Percentiles rank a stretch among this genome's conserved stretches.
phyloP scores from a whole-genome alignment of 2,329 filamentous ascomycete genomes.

The Magnaporthiopsis incrustans region DNA sequence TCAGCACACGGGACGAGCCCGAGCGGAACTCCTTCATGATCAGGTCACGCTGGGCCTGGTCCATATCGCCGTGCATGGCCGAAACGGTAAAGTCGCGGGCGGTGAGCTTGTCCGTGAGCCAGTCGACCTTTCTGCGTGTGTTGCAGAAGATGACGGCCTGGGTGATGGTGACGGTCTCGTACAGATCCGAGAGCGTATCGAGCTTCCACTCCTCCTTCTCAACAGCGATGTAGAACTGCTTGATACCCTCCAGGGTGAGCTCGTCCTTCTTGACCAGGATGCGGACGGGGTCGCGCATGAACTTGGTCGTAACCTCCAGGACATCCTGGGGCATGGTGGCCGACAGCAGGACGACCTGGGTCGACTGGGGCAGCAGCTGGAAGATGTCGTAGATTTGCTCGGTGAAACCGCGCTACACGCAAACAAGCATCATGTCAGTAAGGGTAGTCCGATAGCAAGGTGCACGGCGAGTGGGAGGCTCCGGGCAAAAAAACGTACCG shows the following conservation, averaged over 20 bases:
- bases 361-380: slow-evolving; percentile 90
- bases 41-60: slow-evolving; percentile 93
- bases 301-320: slow-evolving; percentile 98
- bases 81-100: slow-evolving; percentile 98
- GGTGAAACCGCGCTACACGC: slow-evolving; percentile 75
- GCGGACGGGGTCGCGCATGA: slow-evolving; percentile 97
- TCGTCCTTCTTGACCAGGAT: slow-evolving; percentile 99
- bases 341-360: slow-evolving; percentile 96
- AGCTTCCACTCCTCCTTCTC: slow-evolving; percentile 99
- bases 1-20: slow-evolving; percentile 90
- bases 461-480: neutral
- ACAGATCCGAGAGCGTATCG: slow-evolving; percentile 95
- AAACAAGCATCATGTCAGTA: neutral
- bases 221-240: slow-evolving; percentile 98
- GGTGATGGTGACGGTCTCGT: slow-evolving; percentile 96
- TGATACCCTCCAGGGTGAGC: slow-evolving; percentile 90
- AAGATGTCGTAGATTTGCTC: slow-evolving; percentile 99
- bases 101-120: slow-evolving; percentile 98
- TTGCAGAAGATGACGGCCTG: slow-evolving; percentile 99
- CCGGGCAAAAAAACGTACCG: neutral
- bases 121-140: slow-evolving; percentile 97
- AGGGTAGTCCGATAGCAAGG: neutral
- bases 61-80: slow-evolving; percentile 99
- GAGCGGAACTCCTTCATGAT: slow-evolving; percentile 99
- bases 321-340: slow-evolving; percentile 97